Evolutionary conservation across 1,139 yeast genomes (phyloP).

Genomic region (Saccharomyces hybrid): DNA sequence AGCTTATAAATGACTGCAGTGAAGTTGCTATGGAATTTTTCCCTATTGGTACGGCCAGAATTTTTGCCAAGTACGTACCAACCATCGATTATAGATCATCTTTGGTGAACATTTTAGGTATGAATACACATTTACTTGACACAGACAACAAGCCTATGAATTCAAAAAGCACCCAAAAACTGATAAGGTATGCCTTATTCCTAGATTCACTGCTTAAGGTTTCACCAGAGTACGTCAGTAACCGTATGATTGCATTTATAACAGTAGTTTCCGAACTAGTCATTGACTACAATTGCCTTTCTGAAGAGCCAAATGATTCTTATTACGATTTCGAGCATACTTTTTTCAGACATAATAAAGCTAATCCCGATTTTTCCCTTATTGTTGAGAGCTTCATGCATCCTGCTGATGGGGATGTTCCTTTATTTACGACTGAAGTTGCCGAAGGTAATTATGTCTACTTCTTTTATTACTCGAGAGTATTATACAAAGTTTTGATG

Average conservation of each 20-base stretch:
- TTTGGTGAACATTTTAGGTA: conserved; percentile 42
- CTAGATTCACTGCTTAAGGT: conserved; percentile 18
- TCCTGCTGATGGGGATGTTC: neutral
- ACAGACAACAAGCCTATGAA: conserved; percentile 14
- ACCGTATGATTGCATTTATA: conserved; percentile 20
- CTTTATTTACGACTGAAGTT: neutral
- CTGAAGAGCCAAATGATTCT: conserved; percentile 16
- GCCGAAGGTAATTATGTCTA: conserved; percentile 7
- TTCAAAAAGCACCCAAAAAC: conserved; percentile 9
- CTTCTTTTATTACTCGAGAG: conserved; percentile 25
- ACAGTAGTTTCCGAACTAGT: conserved; percentile 34
- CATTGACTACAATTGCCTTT: conserved; percentile 33
- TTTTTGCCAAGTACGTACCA: conserved; percentile 18
- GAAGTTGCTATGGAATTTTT: conserved; percentile 11
- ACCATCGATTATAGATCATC: conserved; percentile 34
- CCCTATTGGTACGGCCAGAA: conserved; percentile 9
- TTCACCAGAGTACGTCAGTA: conserved; percentile 14
- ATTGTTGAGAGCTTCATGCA: conserved; percentile 15
- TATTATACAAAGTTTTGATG: conserved; percentile 24
- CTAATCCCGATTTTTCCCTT: conserved; percentile 20
- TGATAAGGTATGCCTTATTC: conserved; percentile 25
- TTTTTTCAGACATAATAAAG: conserved; percentile 8
- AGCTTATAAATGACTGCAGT: conserved; percentile 8
- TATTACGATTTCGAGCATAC: conserved; percentile 17
- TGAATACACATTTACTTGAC: conserved; percentile 35